Percentiles rank a stretch among this genome's conserved stretches.
phyloP scores from a whole-genome alignment of 257 asterid genomes.

The Salvia rosmarinus region DNA sequence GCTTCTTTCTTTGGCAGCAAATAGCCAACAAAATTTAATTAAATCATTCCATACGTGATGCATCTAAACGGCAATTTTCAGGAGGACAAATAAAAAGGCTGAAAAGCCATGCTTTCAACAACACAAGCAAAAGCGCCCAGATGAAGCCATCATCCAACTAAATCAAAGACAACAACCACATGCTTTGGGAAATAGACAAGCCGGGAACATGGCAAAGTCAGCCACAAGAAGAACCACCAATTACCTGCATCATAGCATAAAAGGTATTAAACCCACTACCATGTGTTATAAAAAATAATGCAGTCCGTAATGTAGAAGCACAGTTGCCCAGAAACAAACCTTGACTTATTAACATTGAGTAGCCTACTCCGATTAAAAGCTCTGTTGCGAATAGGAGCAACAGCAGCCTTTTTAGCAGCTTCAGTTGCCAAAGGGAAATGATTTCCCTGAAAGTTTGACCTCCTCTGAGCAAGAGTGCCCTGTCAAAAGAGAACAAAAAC shows the following conservation, averaged over 20 bases:
- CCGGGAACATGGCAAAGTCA: conserved; percentile 41
- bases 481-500: conserved; percentile 28
- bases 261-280: neutral
- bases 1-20: conserved; percentile 28
- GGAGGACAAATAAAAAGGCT: conserved; percentile 9
- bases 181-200: conserved; percentile 39
- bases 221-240: conserved; percentile 42
- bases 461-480: conserved; percentile 68
- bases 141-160: conserved; percentile 34
- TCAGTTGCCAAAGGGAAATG: conserved; percentile 71
- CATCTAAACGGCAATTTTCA: conserved; percentile 20
- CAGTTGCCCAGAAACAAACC: conserved; percentile 37
- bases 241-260: conserved; percentile 56
- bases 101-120: conserved; percentile 10
- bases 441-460: conserved; percentile 63
- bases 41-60: neutral
- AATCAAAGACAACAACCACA: conserved; percentile 30
- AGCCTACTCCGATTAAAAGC: conserved; percentile 48
- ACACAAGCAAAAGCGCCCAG: conserved; percentile 16
- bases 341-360: conserved; percentile 49
- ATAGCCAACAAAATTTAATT: conserved; percentile 19
- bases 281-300: neutral
- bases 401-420: conserved; percentile 67
- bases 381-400: conserved; percentile 53
- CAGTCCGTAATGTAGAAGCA: neutral